These are phyloP conservation scores for Trichophyton mentagrophytes DNA, from an alignment of 2,329 filamentous ascomycete species.

Conservation along the genomic window DNA sequence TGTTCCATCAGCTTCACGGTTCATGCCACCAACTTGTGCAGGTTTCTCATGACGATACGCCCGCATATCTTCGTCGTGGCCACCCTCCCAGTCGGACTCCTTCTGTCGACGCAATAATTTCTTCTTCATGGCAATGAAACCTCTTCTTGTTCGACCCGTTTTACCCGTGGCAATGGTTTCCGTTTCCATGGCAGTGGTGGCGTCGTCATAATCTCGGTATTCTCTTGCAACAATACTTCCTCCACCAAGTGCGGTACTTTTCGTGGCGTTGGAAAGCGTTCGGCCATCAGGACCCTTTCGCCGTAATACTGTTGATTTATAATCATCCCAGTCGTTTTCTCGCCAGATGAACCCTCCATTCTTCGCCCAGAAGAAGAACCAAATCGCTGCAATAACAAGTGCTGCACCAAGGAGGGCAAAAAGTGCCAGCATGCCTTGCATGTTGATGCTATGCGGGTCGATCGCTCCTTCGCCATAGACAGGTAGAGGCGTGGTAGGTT, in stretches of 20 bases:
- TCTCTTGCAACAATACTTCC: slow-evolving; percentile 53
- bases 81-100: slow-evolving; percentile 42
- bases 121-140: slow-evolving; percentile 30
- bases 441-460: slow-evolving; percentile 33
- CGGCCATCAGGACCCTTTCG: slow-evolving; percentile 83
- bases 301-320: slow-evolving; percentile 86
- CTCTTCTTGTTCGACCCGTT: slow-evolving; percentile 14
- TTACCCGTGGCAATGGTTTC: slow-evolving; percentile 37
- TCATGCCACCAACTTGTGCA: slow-evolving; percentile 78
- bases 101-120: slow-evolving; percentile 23
- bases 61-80: slow-evolving; percentile 56
- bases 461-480: slow-evolving; percentile 27
- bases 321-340: slow-evolving; percentile 89
- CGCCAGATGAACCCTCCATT: slow-evolving; percentile 87
- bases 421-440: slow-evolving; percentile 61
- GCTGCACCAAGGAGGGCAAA: slow-evolving; percentile 71
- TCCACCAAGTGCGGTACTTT: slow-evolving; percentile 72
- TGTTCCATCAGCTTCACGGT: slow-evolving; percentile 65
- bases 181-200: slow-evolving; percentile 33
- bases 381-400: slow-evolving; percentile 65
- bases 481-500: slow-evolving; percentile 14
- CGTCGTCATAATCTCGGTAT: slow-evolving; percentile 53
- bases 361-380: slow-evolving; percentile 98
- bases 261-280: slow-evolving; percentile 68
- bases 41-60: slow-evolving; percentile 77